A percentile compares a stretch with the other conserved stretches of the same genome.
phyloP scores from a whole-genome alignment of 2,329 filamentous ascomycete species.

The Arachnomyces sp. region DNA sequence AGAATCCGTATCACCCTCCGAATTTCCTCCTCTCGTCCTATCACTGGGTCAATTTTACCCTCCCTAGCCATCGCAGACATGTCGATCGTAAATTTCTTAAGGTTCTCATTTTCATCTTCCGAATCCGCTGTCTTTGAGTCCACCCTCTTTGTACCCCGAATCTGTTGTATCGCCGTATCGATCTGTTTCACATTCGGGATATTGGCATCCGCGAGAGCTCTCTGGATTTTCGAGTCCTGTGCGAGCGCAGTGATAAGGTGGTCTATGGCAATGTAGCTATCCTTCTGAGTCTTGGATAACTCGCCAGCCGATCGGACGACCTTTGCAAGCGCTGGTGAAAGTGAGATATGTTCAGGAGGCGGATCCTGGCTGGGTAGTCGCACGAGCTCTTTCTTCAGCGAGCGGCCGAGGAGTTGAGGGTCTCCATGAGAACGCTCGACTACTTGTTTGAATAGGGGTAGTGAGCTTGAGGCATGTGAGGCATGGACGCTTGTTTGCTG shows the following conservation, averaged over 20 bases:
- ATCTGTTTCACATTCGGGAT: slow-evolving; percentile 85
- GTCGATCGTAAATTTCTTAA: slow-evolving; percentile 97
- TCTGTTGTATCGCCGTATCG: slow-evolving; percentile 80
- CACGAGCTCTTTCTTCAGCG: slow-evolving; percentile 85
- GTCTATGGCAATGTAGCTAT: slow-evolving; percentile 88
- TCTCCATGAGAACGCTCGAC: slow-evolving; percentile 91
- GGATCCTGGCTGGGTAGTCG: slow-evolving; percentile 90
- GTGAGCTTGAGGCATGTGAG: slow-evolving; percentile 52
- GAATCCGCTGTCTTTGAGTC: slow-evolving; percentile 92
- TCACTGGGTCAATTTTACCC: slow-evolving; percentile 96
- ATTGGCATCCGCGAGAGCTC: slow-evolving; percentile 72
- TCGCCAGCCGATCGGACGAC: slow-evolving; percentile 79
- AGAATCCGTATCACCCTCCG: slow-evolving; percentile 84
- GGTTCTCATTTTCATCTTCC: slow-evolving; percentile 86
- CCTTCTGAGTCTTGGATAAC: slow-evolving; percentile 93
- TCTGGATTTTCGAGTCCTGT: slow-evolving; percentile 68
- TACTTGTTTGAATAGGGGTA: slow-evolving; percentile 88
- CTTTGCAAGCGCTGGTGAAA: slow-evolving; percentile 73
- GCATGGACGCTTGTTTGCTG: slow-evolving; percentile 61
- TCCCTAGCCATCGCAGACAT: slow-evolving; percentile 95
- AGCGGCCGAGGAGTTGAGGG: slow-evolving; percentile 75
- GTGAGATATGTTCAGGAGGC: slow-evolving; percentile 76
- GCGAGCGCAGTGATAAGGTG: slow-evolving; percentile 80
- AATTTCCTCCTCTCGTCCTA: slow-evolving; percentile 93
- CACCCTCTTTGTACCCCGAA: slow-evolving; percentile 84